A percentile compares a stretch with the other conserved stretches of the same genome.
Conservation (phyloP, 176 grass and related monocot species). For the Triticum turgidum region DNA sequence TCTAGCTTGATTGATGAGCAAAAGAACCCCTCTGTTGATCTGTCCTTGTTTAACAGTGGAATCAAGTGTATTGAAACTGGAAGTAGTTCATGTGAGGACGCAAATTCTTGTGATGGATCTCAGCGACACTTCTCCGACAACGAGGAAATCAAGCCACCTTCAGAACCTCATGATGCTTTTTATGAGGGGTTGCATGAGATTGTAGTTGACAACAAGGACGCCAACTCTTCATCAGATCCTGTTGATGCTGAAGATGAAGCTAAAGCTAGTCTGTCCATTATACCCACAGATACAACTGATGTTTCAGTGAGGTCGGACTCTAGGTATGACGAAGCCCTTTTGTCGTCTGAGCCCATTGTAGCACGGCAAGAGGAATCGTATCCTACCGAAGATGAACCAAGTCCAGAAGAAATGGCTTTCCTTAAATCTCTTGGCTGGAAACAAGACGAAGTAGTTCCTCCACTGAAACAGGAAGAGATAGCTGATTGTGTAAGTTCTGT, state of each 20-base stretch:
- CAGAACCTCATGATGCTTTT: conserved; percentile 37
- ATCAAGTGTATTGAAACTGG: conserved; percentile 47
- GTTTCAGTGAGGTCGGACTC: conserved; percentile 9
- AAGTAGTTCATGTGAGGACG: conserved; percentile 37
- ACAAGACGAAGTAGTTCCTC: conserved; percentile 55
- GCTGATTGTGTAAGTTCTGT: conserved; percentile 57
- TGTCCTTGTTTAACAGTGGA: conserved; percentile 29
- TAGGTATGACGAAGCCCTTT: background rate
- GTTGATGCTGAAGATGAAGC: background rate
- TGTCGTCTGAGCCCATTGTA: background rate
- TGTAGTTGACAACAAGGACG: conserved; percentile 1
- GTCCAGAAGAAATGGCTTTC: conserved; percentile 64
- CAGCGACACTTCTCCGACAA: conserved; percentile 39
- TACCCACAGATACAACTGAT: conserved; percentile 23
- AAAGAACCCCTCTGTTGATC: conserved; percentile 33
- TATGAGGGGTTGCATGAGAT: conserved; percentile 30
- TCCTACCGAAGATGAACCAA: conserved; percentile 46
- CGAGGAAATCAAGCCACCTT: conserved; percentile 36
- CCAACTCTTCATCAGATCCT: background rate
- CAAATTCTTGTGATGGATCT: conserved; percentile 42
- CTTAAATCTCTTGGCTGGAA: conserved; percentile 71
- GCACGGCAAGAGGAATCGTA: conserved; percentile 32
- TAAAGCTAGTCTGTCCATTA: background rate
- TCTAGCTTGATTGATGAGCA: conserved; percentile 39
- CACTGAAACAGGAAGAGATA: conserved; percentile 69